Conservation (phyloP, 495 filamentous ascomycete species). For the Pyronema omphalodes region DNA sequence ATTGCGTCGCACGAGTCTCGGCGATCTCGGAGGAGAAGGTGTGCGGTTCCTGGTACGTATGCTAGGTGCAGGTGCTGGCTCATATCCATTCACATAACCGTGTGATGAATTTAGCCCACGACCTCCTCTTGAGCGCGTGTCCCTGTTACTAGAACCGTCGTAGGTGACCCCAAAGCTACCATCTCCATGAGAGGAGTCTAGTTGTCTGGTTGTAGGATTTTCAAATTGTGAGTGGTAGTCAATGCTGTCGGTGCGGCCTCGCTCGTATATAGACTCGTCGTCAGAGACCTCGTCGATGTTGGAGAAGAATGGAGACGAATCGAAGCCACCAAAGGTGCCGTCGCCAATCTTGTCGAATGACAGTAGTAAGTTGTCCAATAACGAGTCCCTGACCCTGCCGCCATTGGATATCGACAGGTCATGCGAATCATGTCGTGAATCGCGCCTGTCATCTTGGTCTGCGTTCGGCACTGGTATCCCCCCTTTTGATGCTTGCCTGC, state of each 20-base stretch:
- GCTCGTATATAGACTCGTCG: constrained; percentile 24
- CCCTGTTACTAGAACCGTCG: constrained; percentile 22
- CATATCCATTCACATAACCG: constrained; percentile 27
- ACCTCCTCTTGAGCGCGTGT: constrained; percentile 17
- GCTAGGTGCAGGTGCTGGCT: constrained; percentile 62
- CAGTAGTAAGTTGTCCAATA: constrained; percentile 81
- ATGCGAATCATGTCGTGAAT: constrained; percentile 52
- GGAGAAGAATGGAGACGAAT: constrained; percentile 22
- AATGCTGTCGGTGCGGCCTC: background rate
- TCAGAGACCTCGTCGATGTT: constrained; percentile 26
- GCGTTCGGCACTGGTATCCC: background rate
- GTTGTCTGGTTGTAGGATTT: background rate
- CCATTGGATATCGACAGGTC: constrained; percentile 62
- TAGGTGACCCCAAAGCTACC: constrained; percentile 19
- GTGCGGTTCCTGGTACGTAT: constrained; percentile 45
- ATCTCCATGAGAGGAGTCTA: constrained; percentile 8
- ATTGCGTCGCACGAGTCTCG: constrained; percentile 24
- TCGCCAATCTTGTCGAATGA: constrained; percentile 61
- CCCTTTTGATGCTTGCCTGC: constrained; percentile 5
- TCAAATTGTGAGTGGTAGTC: constrained; percentile 12
- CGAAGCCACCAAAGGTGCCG: constrained; percentile 23
- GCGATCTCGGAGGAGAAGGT: constrained; percentile 30
- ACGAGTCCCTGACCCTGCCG: constrained; percentile 62
- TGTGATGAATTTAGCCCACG: constrained; percentile 21
- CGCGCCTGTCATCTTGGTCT: constrained; percentile 1